Percentiles rank a stretch among this genome's conserved stretches.
phyloP scores from a whole-genome alignment of 2,329 filamentous ascomycete genomes.

The Neoscytalidium dimidiatum region DNA sequence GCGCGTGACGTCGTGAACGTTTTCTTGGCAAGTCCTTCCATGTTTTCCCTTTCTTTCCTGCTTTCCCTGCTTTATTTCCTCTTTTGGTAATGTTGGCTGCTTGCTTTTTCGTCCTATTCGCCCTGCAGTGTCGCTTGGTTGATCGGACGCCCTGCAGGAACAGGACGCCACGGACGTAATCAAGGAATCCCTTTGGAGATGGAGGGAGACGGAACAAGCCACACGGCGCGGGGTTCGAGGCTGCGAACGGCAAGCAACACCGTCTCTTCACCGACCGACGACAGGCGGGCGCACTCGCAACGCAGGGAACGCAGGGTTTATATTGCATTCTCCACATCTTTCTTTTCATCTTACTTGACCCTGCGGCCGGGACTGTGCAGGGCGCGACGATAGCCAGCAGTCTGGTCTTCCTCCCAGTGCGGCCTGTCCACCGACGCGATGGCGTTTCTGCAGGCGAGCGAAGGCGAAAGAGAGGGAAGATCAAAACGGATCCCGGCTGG shows the following conservation, averaged over 20 bases:
- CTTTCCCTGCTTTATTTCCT: not conserved
- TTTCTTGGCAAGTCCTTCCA: conserved; percentile 20
- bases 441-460: not conserved
- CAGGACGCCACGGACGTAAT: conserved; percentile 10
- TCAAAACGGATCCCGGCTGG: not conserved
- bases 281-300: not conserved
- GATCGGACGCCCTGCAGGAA: too few species aligned
- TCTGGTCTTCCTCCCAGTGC: not conserved
- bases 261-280: not conserved
- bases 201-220: not conserved
- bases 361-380: not conserved
- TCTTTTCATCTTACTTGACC: not conserved
- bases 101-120: not conserved
- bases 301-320: not conserved
- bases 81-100: not conserved
- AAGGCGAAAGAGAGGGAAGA: not conserved
- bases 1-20: conserved; percentile 19
- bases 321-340: conserved; percentile 4
- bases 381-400: not conserved
- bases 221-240: not conserved
- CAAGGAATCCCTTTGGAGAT: not conserved
- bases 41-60: not conserved
- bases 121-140: not conserved
- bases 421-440: not conserved
- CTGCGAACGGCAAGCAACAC: conserved; percentile 3